phyloP scores from a whole-genome alignment of 73 alveolate genomes.

The Durusdinium trenchii region DNA sequence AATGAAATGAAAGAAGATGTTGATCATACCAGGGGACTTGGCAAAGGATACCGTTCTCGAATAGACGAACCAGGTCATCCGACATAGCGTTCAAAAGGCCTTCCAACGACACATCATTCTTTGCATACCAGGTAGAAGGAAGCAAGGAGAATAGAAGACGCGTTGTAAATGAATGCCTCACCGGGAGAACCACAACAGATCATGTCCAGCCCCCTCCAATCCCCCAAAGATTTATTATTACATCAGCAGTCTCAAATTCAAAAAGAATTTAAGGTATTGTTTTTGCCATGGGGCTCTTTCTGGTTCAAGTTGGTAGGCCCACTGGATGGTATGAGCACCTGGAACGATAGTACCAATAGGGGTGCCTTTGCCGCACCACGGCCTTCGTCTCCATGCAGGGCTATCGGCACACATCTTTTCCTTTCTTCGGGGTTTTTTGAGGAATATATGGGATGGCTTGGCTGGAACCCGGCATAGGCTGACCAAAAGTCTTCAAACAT shows the following conservation, averaged over 20 bases:
- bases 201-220: background rate
- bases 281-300: background rate
- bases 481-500: slow-evolving; percentile 26
- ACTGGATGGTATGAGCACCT: background rate
- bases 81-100: background rate
- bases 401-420: background rate
- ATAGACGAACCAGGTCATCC: background rate
- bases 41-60: background rate
- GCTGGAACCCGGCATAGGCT: background rate
- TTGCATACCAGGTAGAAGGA: slow-evolving; percentile 26
- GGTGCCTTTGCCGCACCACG: slow-evolving; percentile 17
- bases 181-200: background rate
- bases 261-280: too few relatives aligned
- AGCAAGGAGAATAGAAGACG: slow-evolving; percentile 9
- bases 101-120: background rate
- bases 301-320: slow-evolving; percentile 9
- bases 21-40: background rate
- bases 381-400: slow-evolving; percentile 52
- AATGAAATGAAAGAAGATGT: background rate
- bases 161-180: slow-evolving; percentile 24
- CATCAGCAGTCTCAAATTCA: background rate
- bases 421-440: background rate
- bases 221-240: background rate
- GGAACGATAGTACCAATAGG: slow-evolving; percentile 3
- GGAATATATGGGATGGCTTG: background rate